Evolutionary conservation across 192 early-diverging fungal genomes (phyloP).

Genomic region (Backusella sp.): DNA sequence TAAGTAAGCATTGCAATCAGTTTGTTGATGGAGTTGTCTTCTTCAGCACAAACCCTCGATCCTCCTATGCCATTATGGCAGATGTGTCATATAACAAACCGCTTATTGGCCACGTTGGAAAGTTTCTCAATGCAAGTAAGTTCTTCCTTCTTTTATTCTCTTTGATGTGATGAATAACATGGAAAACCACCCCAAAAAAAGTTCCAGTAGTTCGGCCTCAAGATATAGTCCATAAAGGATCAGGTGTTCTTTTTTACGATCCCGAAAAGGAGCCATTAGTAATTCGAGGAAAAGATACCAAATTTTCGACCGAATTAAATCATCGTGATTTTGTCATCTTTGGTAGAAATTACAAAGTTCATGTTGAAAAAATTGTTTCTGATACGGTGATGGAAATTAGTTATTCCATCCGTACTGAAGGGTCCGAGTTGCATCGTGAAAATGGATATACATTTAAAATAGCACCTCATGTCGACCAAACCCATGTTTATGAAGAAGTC

Average conservation of each 20-base stretch:
- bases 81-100: constrained; percentile 25
- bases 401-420: constrained; percentile 9
- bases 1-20: constrained; percentile 76
- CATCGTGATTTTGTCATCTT: constrained; percentile 61
- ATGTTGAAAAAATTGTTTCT: constrained; percentile 73
- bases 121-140: constrained; percentile 34
- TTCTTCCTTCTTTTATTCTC: not conserved
- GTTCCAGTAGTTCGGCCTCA: constrained; percentile 93
- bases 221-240: constrained; percentile 74
- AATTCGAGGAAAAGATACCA: constrained; percentile 65
- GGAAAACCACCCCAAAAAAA: constrained; percentile 18
- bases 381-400: constrained; percentile 75
- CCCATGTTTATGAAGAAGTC: constrained; percentile 78
- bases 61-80: constrained; percentile 27
- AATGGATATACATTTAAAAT: constrained; percentile 44
- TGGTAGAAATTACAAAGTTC: constrained; percentile 51
- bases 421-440: not conserved
- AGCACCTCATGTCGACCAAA: constrained; percentile 84
- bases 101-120: constrained; percentile 30
- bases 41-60: constrained; percentile 22
- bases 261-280: constrained; percentile 58
- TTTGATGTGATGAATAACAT: not conserved
- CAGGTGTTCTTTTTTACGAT: constrained; percentile 69
- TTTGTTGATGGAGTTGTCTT: constrained; percentile 34
- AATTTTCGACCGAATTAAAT: constrained; percentile 70